These are phyloP conservation scores for Penicillium paxilli DNA, from an alignment of 495 filamentous ascomycete genomes.

Conservation along the genomic window DNA sequence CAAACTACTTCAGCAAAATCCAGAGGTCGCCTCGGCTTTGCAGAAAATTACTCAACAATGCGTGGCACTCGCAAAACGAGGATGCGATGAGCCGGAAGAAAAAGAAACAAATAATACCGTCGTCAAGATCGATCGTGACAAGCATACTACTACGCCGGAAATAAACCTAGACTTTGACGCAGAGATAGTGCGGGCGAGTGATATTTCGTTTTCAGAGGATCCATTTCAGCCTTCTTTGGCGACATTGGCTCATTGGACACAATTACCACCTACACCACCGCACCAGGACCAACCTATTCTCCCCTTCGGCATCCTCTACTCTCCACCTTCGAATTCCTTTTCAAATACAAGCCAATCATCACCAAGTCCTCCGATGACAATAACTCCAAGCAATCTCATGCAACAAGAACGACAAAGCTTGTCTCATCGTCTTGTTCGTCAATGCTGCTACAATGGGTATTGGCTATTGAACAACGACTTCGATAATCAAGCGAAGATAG, in stretches of 20 bases:
- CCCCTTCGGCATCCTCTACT: slow-evolving; percentile 22
- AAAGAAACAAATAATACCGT: not conserved
- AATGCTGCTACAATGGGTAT: slow-evolving; percentile 29
- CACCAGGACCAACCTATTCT: slow-evolving; percentile 22
- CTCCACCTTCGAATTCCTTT: slow-evolving; percentile 15
- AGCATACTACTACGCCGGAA: not conserved
- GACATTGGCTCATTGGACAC: slow-evolving; percentile 13
- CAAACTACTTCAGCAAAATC: slow-evolving; percentile 39
- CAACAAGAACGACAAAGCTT: slow-evolving; percentile 20
- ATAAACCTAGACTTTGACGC: slow-evolving; percentile 10
- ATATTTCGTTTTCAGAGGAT: slow-evolving; percentile 11
- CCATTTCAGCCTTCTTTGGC: slow-evolving; percentile 7
- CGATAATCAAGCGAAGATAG: slow-evolving; percentile 13
- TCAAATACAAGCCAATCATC: slow-evolving; percentile 6
- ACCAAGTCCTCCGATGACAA: slow-evolving; percentile 9
- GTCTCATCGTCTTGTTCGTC: slow-evolving; percentile 30
- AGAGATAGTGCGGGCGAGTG: slow-evolving; percentile 7
- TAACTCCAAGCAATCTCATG: slow-evolving; percentile 10
- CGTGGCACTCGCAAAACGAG: slow-evolving; percentile 40
- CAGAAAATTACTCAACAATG: slow-evolving; percentile 49
- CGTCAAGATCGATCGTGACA: not conserved
- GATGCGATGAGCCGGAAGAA: slow-evolving; percentile 20
- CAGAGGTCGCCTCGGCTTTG: slow-evolving; percentile 40
- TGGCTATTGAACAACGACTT: slow-evolving; percentile 19
- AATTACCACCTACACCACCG: slow-evolving; percentile 22